Evolutionary conservation across 768 basidiomycete genomes (phyloP).

Genomic region (Psilocybe cyanescens): DNA sequence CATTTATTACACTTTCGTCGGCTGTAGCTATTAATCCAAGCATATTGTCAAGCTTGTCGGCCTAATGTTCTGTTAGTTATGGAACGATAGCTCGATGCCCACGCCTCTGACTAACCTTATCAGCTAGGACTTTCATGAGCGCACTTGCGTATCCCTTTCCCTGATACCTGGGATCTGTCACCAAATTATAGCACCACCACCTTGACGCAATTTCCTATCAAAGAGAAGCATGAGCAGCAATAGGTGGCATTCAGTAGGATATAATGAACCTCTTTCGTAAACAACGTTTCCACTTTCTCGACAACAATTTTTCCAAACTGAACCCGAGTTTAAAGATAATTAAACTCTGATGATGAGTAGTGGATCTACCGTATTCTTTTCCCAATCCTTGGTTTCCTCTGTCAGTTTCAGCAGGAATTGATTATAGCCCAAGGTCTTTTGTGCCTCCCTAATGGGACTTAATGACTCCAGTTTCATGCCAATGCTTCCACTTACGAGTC

Average conservation of each 20-base stretch:
- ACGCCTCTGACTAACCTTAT: not conserved
- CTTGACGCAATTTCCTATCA: not conserved
- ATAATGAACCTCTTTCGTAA: not conserved
- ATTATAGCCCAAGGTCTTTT: not conserved
- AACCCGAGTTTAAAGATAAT: not conserved
- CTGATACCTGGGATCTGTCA: not conserved
- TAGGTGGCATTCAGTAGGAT: not conserved
- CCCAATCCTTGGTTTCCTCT: not conserved
- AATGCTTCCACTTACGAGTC: not conserved
- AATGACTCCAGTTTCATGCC: not conserved
- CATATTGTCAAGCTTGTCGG: not conserved
- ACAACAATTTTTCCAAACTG: not conserved
- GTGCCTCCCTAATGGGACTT: not conserved
- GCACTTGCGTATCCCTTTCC: not conserved
- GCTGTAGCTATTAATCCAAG: not conserved
- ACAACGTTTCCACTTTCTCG: not conserved
- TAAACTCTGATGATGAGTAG: not conserved
- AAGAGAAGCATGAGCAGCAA: not conserved
- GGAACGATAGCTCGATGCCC: not conserved
- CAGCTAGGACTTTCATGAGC: not conserved
- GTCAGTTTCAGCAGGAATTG: not conserved
- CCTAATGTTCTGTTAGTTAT: not conserved
- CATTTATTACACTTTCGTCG: not conserved
- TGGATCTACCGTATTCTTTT: not conserved
- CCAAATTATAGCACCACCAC: constrained; percentile 5